These are phyloP conservation scores for Metschnikowia henanensis DNA, from an alignment of 805 yeast species.

Conservation along the genomic window DNA sequence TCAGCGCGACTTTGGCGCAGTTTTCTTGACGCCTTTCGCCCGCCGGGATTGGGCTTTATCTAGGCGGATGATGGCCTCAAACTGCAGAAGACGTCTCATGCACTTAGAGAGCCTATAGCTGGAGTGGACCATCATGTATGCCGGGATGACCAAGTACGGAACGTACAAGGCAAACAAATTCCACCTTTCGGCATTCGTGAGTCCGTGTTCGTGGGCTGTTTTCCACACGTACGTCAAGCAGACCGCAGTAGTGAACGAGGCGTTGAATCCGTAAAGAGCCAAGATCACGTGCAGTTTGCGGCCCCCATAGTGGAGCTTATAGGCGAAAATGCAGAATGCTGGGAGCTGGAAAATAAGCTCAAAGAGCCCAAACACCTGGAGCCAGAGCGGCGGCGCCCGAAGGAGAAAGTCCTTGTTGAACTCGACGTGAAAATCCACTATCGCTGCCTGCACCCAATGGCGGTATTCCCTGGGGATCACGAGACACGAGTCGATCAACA, in stretches of 20 bases:
- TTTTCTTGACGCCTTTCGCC: neutral
- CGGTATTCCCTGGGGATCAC: constrained; percentile 57
- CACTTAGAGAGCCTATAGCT: constrained; percentile 9
- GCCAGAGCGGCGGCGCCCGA: constrained; percentile 65
- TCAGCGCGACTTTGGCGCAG: neutral
- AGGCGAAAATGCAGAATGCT: constrained; percentile 54
- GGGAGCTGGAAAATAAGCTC: constrained; percentile 84
- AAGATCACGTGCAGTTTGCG: constrained; percentile 34
- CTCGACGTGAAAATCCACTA: constrained; percentile 60
- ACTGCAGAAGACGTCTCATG: constrained; percentile 1
- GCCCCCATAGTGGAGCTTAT: constrained; percentile 16
- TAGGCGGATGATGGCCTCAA: neutral
- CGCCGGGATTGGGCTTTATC: neutral
- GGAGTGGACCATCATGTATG: constrained; percentile 50
- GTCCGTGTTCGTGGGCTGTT: constrained; percentile 37
- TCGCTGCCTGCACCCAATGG: constrained; percentile 45
- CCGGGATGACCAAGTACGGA: constrained; percentile 74
- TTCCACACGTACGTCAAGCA: constrained; percentile 57
- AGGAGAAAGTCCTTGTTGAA: constrained; percentile 74
- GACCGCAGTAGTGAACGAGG: constrained; percentile 72
- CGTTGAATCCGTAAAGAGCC: constrained; percentile 77
- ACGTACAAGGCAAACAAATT: constrained; percentile 55
- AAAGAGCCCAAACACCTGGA: constrained; percentile 63
- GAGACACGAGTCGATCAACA: constrained; percentile 72
- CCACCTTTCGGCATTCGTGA: constrained; percentile 34